Evolutionary conservation across 768 basidiomycete species (phyloP).

Genomic region (Cystofilobasidium ferigula): DNA sequence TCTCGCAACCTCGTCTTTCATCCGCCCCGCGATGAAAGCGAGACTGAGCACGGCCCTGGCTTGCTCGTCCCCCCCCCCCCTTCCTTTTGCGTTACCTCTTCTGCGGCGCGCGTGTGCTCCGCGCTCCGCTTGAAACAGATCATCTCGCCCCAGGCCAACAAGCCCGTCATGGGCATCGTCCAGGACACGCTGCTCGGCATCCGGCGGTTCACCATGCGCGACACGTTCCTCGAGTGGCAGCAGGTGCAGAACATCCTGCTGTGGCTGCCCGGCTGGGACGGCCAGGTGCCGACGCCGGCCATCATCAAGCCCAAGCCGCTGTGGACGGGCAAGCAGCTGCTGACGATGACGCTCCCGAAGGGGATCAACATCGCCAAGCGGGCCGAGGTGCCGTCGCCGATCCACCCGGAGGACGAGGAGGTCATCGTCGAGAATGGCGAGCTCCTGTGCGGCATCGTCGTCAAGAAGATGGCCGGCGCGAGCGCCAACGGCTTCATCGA

Average conservation of each 20-base stretch:
- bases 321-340: conserved; percentile 95
- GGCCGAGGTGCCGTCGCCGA: conserved; percentile 62
- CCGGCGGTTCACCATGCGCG: conserved; percentile 90
- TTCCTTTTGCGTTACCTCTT: too few relatives aligned
- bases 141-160: conserved; percentile 98
- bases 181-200: conserved; percentile 97
- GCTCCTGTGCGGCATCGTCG: conserved; percentile 84
- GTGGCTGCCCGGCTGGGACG: conserved; percentile 98
- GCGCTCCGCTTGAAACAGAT: conserved; percentile 56
- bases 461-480: conserved; percentile 98
- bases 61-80: too few relatives aligned
- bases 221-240: conserved; percentile 89
- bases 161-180: conserved; percentile 99
- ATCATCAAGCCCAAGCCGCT: conserved; percentile 93
- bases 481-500: conserved; percentile 82
- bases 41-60: too few relatives aligned
- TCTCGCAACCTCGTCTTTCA: background rate
- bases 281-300: conserved; percentile 76
- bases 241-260: conserved; percentile 93
- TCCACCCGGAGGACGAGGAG: conserved; percentile 78
- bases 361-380: conserved; percentile 63
- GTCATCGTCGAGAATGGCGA: conserved; percentile 96
- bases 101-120: background rate
- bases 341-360: conserved; percentile 80
- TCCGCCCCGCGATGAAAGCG: background rate